Percentiles rank a stretch among this genome's conserved stretches.
phyloP scores from a whole-genome alignment of 371 early-diverging fungal genomes.

The Lichtheimia corymbifera region DNA sequence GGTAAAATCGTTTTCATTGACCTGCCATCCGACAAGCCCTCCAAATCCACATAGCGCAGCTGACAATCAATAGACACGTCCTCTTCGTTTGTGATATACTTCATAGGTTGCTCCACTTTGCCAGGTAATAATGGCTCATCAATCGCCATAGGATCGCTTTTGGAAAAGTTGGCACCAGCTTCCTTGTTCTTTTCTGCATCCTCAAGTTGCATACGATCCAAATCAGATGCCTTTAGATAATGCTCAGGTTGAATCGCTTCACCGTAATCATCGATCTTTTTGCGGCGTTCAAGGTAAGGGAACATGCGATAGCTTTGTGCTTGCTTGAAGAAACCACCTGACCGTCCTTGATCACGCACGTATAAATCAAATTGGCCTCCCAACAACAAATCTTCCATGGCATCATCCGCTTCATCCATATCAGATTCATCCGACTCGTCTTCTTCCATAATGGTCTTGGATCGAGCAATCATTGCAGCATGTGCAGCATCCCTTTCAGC shows the following conservation, averaged over 20 bases:
- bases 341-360: conserved; percentile 69
- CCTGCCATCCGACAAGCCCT: conserved; percentile 87
- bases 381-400: conserved; percentile 55
- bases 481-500: conserved; percentile 76
- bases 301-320: conserved; percentile 87
- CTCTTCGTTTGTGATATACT: conserved; percentile 64
- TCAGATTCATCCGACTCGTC: conserved; percentile 69
- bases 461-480: conserved; percentile 69
- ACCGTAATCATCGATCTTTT: conserved; percentile 93
- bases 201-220: conserved; percentile 37
- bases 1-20: conserved; percentile 86
- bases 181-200: conserved; percentile 36
- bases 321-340: conserved; percentile 80
- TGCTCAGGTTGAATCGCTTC: conserved; percentile 84
- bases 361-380: conserved; percentile 76
- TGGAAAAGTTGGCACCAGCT: conserved; percentile 52
- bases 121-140: conserved; percentile 49
- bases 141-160: conserved; percentile 38
- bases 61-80: conserved; percentile 69
- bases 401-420: conserved; percentile 65
- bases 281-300: conserved; percentile 80
- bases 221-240: conserved; percentile 60
- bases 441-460: conserved; percentile 72
- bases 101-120: conserved; percentile 69
- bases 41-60: conserved; percentile 85